These are phyloP conservation scores for Grigorovia humatica DNA, from an alignment of 805 yeast species.

Conservation along the genomic window DNA sequence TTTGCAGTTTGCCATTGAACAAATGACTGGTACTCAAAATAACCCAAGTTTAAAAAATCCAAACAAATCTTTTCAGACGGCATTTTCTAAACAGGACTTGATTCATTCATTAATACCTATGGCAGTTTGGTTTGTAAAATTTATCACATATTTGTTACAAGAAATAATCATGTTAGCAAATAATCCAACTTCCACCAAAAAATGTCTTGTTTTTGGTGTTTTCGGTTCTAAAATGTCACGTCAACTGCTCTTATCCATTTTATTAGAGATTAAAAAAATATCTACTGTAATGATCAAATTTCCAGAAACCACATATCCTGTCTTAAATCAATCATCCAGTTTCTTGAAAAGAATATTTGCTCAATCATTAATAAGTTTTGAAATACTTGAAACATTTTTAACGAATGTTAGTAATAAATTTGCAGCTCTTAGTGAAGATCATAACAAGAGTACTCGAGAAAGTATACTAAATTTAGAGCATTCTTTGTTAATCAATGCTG, in stretches of 20 bases:
- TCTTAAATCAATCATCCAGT: conserved; percentile 25
- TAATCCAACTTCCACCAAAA: conserved; percentile 12
- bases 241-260: conserved; percentile 52
- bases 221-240: conserved; percentile 62
- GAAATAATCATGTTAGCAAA: conserved; percentile 46
- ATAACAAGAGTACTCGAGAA: conserved; percentile 9
- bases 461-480: conserved; percentile 18
- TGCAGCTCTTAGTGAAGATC: conserved; percentile 23
- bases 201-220: conserved; percentile 45
- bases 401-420: conserved; percentile 40
- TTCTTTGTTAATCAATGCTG: conserved; percentile 50
- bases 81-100: conserved; percentile 51
- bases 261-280: conserved; percentile 55
- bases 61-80: conserved; percentile 37
- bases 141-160: conserved; percentile 60
- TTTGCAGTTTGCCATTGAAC: conserved; percentile 30
- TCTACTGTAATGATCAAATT: conserved; percentile 45
- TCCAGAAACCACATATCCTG: conserved; percentile 40
- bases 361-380: conserved; percentile 45
- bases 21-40: conserved; percentile 11
- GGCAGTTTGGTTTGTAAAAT: conserved; percentile 78
- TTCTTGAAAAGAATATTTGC: conserved; percentile 23
- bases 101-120: conserved; percentile 62
- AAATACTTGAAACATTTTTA: conserved; percentile 48
- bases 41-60: conserved; percentile 26